Evolutionary conservation across 2,329 filamentous ascomycete genomes (phyloP).

Genomic region (Colletotrichum phormii): DNA sequence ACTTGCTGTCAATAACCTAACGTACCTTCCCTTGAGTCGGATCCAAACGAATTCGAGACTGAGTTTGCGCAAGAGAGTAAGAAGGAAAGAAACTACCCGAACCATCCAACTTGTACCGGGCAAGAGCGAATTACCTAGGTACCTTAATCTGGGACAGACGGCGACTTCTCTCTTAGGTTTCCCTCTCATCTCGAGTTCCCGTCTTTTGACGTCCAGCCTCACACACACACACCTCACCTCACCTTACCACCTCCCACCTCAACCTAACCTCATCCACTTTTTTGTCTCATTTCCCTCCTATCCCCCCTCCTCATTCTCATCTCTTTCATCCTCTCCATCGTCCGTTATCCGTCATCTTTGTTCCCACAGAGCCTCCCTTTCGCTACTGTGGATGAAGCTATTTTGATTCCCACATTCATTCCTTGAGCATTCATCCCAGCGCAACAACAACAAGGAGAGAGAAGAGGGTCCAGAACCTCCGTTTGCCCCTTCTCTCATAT

Average conservation of each 20-base stretch:
- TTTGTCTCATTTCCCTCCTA: slow-evolving; percentile 21
- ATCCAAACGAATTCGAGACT: not conserved
- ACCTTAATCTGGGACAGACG: slow-evolving; percentile 12
- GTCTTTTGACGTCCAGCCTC: not conserved
- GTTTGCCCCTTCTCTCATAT: not conserved
- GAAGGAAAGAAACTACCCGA: not conserved
- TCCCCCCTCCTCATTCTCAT: slow-evolving; percentile 23
- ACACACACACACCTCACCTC: not conserved
- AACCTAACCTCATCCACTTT: slow-evolving; percentile 13
- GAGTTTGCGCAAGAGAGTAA: not conserved
- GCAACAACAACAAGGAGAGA: not conserved
- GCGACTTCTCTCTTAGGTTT: slow-evolving; percentile 14
- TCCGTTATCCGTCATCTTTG: not conserved
- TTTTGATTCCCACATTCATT: slow-evolving; percentile 7
- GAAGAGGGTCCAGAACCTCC: not conserved
- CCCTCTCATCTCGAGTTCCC: not conserved
- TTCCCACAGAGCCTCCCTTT: slow-evolving; percentile 4
- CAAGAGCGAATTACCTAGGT: slow-evolving; percentile 7
- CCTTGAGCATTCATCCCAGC: not conserved
- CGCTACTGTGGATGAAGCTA: slow-evolving; percentile 13
- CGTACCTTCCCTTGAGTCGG: not conserved
- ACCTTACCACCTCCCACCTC: not conserved
- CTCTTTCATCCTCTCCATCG: not conserved
- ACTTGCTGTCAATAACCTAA: not conserved
- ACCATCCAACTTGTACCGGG: not conserved